These are phyloP conservation scores for Polyplosphaeria fusca DNA, from an alignment of 495 filamentous ascomycete genomes.

Conservation along the genomic window DNA sequence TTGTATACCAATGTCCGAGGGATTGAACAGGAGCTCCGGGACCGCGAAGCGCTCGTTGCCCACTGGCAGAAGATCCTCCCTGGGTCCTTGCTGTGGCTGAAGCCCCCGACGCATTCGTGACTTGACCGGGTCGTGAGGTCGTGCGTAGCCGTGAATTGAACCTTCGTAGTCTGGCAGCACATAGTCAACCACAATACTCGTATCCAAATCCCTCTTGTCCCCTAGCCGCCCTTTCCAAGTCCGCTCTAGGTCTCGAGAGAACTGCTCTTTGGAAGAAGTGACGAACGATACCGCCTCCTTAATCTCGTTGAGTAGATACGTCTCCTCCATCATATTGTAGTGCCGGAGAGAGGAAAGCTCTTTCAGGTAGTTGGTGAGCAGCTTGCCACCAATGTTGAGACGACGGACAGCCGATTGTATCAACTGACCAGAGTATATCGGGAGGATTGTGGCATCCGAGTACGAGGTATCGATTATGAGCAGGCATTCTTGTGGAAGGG, in stretches of 20 bases:
- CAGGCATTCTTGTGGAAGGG: slow-evolving; percentile 70
- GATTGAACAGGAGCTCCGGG: slow-evolving; percentile 85
- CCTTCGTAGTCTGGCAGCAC: slow-evolving; percentile 89
- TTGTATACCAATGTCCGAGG: slow-evolving; percentile 79
- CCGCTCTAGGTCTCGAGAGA: slow-evolving; percentile 72
- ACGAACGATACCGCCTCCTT: slow-evolving; percentile 90
- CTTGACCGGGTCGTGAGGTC: slow-evolving; percentile 71
- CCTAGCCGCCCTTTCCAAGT: slow-evolving; percentile 73
- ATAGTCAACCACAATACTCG: slow-evolving; percentile 77
- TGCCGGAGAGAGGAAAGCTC: slow-evolving; percentile 84
- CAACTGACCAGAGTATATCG: slow-evolving; percentile 74
- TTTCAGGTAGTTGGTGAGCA: slow-evolving; percentile 92
- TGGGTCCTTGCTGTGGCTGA: slow-evolving; percentile 53
- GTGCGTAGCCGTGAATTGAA: slow-evolving; percentile 65
- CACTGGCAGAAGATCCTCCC: slow-evolving; percentile 80
- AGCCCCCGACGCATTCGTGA: slow-evolving; percentile 53
- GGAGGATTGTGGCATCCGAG: slow-evolving; percentile 90
- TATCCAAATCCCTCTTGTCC: slow-evolving; percentile 50
- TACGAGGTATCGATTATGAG: slow-evolving; percentile 89
- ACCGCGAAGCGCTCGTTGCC: slow-evolving; percentile 90
- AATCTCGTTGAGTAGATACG: slow-evolving; percentile 88
- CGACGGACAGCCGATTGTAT: slow-evolving; percentile 79
- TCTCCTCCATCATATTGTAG: slow-evolving; percentile 92
- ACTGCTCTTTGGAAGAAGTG: slow-evolving; percentile 57
- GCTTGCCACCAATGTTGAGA: slow-evolving; percentile 87